Evolutionary conservation across 352 stramenopile species (phyloP).

Genomic region (Lagenidium sp.): DNA sequence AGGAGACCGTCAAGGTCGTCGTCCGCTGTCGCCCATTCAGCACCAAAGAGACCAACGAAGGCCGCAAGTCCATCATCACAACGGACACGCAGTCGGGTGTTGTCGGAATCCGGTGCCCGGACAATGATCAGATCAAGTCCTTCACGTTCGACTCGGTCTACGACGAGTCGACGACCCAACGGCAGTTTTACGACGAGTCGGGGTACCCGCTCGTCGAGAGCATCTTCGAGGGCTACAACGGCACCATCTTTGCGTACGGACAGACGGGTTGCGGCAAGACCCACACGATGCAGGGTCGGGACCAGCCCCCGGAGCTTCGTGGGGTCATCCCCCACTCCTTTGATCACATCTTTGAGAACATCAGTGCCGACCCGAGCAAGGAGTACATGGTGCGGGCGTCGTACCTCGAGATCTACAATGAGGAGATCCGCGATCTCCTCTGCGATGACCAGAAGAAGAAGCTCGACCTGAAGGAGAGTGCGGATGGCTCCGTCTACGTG

Average conservation of each 20-base stretch:
- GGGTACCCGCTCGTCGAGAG: constrained; percentile 84
- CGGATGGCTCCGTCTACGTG: constrained; percentile 78
- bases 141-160: constrained; percentile 92
- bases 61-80: constrained; percentile 73
- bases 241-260: constrained; percentile 89
- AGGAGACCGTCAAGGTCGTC: constrained; percentile 86
- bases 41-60: constrained; percentile 75
- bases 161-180: constrained; percentile 76
- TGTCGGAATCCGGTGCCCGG: constrained; percentile 68
- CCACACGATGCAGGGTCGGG: constrained; percentile 80
- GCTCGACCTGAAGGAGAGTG: constrained; percentile 80
- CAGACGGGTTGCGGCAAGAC: constrained; percentile 83
- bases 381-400: constrained; percentile 85
- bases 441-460: constrained; percentile 69
- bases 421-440: constrained; percentile 90
- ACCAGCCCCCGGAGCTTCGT: constrained; percentile 57
- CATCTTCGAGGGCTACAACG: constrained; percentile 89
- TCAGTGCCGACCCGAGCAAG: constrained; percentile 44
- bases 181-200: constrained; percentile 83
- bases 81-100: constrained; percentile 55
- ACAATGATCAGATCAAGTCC: constrained; percentile 71
- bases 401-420: constrained; percentile 95
- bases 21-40: constrained; percentile 83
- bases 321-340: constrained; percentile 81
- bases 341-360: constrained; percentile 84